A percentile compares a stretch with the other conserved stretches of the same genome.
Conservation (phyloP, 2,329 filamentous ascomycete genomes). For the Ceratocystis eucalypticola region DNA sequence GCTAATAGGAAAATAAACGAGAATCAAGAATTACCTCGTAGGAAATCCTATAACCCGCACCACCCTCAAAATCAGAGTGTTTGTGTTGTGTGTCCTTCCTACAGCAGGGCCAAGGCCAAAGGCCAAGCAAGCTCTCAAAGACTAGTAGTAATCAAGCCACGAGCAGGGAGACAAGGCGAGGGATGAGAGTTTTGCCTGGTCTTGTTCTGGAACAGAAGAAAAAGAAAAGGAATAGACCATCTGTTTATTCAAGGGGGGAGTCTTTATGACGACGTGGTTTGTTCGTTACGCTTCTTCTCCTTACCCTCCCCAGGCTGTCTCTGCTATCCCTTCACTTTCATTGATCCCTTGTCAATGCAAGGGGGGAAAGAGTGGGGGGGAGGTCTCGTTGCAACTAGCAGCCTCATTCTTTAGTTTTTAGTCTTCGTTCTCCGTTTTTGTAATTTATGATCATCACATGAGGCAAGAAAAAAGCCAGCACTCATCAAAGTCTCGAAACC, state of each 20-base stretch:
- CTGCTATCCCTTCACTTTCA: background rate
- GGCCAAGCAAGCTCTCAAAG: background rate
- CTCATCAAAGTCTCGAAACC: no score
- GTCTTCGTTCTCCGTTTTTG: no score
- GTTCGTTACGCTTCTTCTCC: background rate
- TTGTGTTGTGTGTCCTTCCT: background rate
- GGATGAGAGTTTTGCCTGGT: background rate
- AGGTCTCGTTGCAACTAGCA: background rate
- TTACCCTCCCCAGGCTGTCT: background rate
- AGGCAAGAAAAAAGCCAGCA: no score
- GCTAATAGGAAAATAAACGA: background rate
- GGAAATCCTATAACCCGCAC: background rate
- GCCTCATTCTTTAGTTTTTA: background rate
- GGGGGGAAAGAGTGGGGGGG: background rate
- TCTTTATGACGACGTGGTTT: slow-evolving; percentile 7
- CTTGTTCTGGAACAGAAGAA: slow-evolving; percentile 4
- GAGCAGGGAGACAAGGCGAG: background rate
- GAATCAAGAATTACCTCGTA: background rate
- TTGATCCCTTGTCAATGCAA: background rate
- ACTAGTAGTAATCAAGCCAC: background rate
- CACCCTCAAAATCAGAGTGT: no score
- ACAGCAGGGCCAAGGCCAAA: background rate
- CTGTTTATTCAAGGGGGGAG: background rate
- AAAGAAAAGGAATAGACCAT: background rate
- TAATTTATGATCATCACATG: no score